Evolutionary conservation across 2,329 filamentous ascomycete species (phyloP).

Genomic region (Talaromyces rugulosus): DNA sequence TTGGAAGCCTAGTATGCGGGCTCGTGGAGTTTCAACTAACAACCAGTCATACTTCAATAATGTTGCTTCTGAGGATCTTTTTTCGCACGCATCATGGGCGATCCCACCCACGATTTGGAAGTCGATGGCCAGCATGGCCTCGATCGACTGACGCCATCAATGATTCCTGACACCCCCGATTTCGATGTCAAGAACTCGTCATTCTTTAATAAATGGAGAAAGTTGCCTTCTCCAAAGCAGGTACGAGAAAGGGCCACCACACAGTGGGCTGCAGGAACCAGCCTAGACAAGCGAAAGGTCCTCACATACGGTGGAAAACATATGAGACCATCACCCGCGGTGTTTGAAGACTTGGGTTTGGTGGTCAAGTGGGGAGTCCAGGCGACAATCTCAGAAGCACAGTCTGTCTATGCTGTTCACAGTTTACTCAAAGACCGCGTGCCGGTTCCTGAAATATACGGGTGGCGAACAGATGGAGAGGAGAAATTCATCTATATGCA

Average conservation of each 20-base stretch:
- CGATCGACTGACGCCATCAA: neutral
- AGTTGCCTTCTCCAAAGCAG: slow-evolving; percentile 18
- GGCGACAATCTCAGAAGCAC: neutral
- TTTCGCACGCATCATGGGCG: too few species aligned
- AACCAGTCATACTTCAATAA: too few species aligned
- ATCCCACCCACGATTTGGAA: too few species aligned
- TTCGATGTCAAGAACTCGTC: slow-evolving; percentile 17
- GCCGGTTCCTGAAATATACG: neutral
- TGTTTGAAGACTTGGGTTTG: neutral
- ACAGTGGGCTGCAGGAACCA: slow-evolving; percentile 11
- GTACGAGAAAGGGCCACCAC: slow-evolving; percentile 13
- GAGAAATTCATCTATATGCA: neutral
- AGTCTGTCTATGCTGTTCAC: neutral
- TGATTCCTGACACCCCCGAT: slow-evolving; percentile 13
- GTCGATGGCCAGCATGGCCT: too few species aligned
- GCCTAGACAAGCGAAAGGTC: neutral
- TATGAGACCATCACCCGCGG: neutral
- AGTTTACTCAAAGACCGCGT: neutral
- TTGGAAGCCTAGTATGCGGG: too few species aligned
- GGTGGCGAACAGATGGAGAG: neutral
- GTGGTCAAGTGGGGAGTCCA: neutral
- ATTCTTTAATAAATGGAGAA: slow-evolving; percentile 16
- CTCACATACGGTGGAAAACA: neutral
- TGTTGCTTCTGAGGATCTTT: too few species aligned
- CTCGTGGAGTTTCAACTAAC: too few species aligned